Evolutionary conservation across 805 yeast genomes (phyloP), one percentile per base, ranked within the genome.

Genomic region (Torulaspora quercuum): DNA sequence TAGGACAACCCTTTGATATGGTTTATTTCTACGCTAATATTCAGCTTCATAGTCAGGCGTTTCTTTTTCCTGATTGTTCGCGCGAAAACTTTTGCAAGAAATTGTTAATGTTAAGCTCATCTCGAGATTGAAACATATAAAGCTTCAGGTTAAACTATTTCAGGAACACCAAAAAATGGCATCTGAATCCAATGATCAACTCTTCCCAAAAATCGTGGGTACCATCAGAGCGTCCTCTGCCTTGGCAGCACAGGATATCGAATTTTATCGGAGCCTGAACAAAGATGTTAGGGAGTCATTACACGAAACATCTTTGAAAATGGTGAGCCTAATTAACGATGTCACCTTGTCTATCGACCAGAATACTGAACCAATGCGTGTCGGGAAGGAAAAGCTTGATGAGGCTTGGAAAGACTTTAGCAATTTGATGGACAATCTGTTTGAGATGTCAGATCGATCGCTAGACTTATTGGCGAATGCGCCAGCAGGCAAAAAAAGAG

Each of bases 171-270:
- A 9, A 2, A 3, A 4, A 1, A 18, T 21, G 33, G 10, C 25
- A 13, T 25, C 23, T 7, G 24, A 16, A 8, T 23, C 24, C 8
- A 22, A 25, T 21, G 22, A 35, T 15, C 29, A 35, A 14, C 24
- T 42, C 11, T 29, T 42, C 2, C 34, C 42, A 3, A 38, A 38
- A 22, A 28, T 42, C 8, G 37, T 42, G 26, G 25, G 34, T 7
- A 65, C 80, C 3, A 75, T 84, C 25, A 67, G 94, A 42, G 73
- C 82, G 2, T 71, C 95, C 0, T 67, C 81, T 3, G 78, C 83
- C 2, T 59, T 89, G 27, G 82, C 84, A 2, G 76, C 86, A 0
- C 83, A 83, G 38, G 97, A 90, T 64, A 71, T 88, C n/a, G 75
- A 72, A 19, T 92, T 89, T 52, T 76, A 78, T 58, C 67, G 70